Evolutionary conservation across 140 eudicot genomes (phyloP).

Genomic region (Anethum foeniculum): DNA sequence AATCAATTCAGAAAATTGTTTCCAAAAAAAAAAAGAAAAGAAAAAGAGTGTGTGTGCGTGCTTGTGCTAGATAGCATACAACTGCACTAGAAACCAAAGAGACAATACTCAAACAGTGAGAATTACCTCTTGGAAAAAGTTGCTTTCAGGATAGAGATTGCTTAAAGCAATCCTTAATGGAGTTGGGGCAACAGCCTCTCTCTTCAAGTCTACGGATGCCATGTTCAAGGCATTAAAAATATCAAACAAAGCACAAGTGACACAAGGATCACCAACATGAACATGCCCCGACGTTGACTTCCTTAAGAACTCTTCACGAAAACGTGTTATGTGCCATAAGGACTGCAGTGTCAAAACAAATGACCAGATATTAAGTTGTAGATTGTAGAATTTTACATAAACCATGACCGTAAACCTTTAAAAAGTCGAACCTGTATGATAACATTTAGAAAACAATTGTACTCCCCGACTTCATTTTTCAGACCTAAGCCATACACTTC

Average conservation of each 20-base stretch:
- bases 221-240: constrained; percentile 64
- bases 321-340: constrained; percentile 82
- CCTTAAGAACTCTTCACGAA: constrained; percentile 72
- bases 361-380: neutral
- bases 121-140: constrained; percentile 85
- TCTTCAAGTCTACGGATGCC: constrained; percentile 45
- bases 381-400: neutral
- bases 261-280: constrained; percentile 99
- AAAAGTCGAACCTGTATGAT: constrained; percentile 62
- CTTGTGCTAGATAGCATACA: neutral
- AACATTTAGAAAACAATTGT: constrained; percentile 94
- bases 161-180: constrained; percentile 85
- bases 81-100: neutral
- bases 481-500: constrained; percentile 74
- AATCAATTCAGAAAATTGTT: neutral
- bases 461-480: constrained; percentile 89
- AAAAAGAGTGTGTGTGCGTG: neutral
- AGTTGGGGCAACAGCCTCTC: constrained; percentile 84
- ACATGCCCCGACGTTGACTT: constrained; percentile 59
- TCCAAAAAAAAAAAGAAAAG: neutral
- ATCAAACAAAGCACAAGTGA: constrained; percentile 68
- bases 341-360: constrained; percentile 37
- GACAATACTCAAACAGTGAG: neutral
- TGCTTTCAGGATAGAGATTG: constrained; percentile 86
- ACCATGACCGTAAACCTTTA: neutral